Evolutionary conservation across 257 asterid genomes (phyloP), one percentile per base, ranked within the genome.

Genomic region (Solanum ossicruentum): DNA sequence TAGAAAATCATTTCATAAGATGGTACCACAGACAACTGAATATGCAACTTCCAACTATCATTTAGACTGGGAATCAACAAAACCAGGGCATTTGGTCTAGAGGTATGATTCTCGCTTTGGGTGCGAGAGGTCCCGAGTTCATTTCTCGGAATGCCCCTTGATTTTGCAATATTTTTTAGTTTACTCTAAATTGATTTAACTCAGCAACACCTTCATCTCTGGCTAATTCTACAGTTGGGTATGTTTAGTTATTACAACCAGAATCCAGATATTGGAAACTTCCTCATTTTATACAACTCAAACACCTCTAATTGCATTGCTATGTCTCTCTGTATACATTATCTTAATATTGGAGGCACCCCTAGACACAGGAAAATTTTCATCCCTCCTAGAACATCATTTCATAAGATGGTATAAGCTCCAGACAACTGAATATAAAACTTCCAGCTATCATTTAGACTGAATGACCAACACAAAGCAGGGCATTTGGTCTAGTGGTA

Each of bases 51-150:
- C 26, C 17, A 77, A 3, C 26, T 47, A 16, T 26, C 15, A 26
- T 77, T 47, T 51, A 51, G 10, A 51, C 43, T 49, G 81, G n/a
- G 17, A 17, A n/a, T 20, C 20, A 72, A 18, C 28, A 39, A 17
- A 39, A 93, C 93, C 41, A 36, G 41, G 41, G 41, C 6, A 36
- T 36, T 36, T 36, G 41, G 97, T 92, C 93, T 93, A 91, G 94
- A 90, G 97, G 94, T 89, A 94, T 92, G 97, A 94, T 93, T 93
- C 97, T 90, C 91, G 91, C 94, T 95, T 88, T 65, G 93, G 97
- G 96, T 90, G 94, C 93, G 93, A 89, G 93, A 91, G 96, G 97
- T 91, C 96, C 90, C 88, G 89, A 90, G 93, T 91, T 94, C 92
- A 85, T 93, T 92, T 90, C 93, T 92, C 91, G 93, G 93, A 93